Conservation (phyloP, 768 basidiomycete genomes). For the Boletus reticulatus region DNA sequence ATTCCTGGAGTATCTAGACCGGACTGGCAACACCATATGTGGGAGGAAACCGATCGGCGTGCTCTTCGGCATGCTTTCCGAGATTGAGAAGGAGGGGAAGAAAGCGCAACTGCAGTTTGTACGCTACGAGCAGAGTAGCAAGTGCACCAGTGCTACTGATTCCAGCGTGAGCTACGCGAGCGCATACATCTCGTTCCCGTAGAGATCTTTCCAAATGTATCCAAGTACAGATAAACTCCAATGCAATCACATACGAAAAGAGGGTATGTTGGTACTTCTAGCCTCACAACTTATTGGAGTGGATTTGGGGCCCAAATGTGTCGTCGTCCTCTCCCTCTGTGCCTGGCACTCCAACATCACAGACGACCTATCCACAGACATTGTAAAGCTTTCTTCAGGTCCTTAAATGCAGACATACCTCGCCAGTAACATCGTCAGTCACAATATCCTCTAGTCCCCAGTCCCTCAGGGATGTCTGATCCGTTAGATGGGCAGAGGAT, state of each 20-base stretch:
- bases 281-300: conserved; percentile 7
- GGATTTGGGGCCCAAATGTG: conserved; percentile 51
- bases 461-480: conserved; percentile 58
- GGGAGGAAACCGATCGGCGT: conserved; percentile 96
- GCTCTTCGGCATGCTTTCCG: conserved; percentile 71
- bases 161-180: conserved; percentile 98
- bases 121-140: conserved; percentile 89
- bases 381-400: not conserved
- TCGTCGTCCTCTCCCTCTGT: conserved; percentile 58
- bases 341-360: conserved; percentile 67
- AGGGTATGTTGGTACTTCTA: not conserved
- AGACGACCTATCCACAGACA: conserved; percentile 50
- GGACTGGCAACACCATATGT: conserved; percentile 94
- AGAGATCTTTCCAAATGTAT: conserved; percentile 7
- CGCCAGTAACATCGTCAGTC: conserved; percentile 47
- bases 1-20: conserved; percentile 65
- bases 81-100: conserved; percentile 45
- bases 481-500: conserved; percentile 53
- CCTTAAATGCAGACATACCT: conserved; percentile 40
- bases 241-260: not conserved
- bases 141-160: conserved; percentile 63
- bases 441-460: conserved; percentile 82
- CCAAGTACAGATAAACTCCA: not conserved
- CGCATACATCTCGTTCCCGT: conserved; percentile 65
- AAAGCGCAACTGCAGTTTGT: conserved; percentile 68